A percentile compares a stretch with the other conserved stretches of the same genome.
phyloP scores from a whole-genome alignment of 2,329 filamentous ascomycete species.

The Fusarium luffae region DNA sequence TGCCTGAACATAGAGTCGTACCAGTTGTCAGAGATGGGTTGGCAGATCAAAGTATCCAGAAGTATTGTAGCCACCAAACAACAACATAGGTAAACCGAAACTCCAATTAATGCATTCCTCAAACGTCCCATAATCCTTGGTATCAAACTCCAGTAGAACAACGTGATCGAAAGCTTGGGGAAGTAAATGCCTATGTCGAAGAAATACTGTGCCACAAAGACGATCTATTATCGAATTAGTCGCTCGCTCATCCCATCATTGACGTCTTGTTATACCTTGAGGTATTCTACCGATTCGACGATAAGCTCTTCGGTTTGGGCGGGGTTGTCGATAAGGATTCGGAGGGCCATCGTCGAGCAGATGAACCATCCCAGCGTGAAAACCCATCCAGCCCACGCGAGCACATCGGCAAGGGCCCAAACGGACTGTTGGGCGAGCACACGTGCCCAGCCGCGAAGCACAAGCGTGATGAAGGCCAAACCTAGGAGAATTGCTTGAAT shows the following conservation, averaged over 20 bases:
- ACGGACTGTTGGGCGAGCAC: neutral
- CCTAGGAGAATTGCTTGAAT: slow-evolving; percentile 10
- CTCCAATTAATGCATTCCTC: neutral
- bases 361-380: slow-evolving; percentile 25
- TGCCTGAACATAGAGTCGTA: neutral
- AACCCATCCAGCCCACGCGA: slow-evolving; percentile 16
- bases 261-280: neutral
- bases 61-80: slow-evolving; percentile 5
- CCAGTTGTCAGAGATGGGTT: slow-evolving; percentile 12
- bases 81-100: slow-evolving; percentile 5
- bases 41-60: slow-evolving; percentile 11
- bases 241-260: accelerated
- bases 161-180: slow-evolving; percentile 18
- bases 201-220: slow-evolving; percentile 11
- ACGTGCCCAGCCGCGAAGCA: slow-evolving; percentile 7
- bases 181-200: slow-evolving; percentile 21
- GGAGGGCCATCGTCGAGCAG: slow-evolving; percentile 17
- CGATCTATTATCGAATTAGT: neutral
- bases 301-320: neutral
- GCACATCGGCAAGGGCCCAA: neutral
- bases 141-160: slow-evolving; percentile 22
- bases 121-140: slow-evolving; percentile 1
- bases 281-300: slow-evolving; percentile 2
- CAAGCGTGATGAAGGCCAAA: neutral
- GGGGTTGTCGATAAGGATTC: slow-evolving; percentile 12